phyloP scores from a whole-genome alignment of 768 basidiomycete genomes.

The Termitomyces sp. region DNA sequence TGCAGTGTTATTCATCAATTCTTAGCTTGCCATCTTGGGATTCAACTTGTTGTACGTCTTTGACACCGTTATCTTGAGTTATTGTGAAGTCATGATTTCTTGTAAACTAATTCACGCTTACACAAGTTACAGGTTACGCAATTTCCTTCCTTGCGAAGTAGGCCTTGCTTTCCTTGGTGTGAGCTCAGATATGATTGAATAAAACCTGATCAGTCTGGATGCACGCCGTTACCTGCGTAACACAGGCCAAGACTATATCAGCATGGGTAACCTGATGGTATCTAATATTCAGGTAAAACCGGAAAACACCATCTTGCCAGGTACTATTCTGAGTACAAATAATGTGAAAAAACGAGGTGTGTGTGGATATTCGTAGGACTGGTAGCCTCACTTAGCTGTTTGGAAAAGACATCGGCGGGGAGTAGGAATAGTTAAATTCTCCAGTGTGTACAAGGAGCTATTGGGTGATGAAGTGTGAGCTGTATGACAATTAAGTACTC shows the following conservation, averaged over 20 bases:
- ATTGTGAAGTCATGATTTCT: neutral
- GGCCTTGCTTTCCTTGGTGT: neutral
- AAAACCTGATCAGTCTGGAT: neutral
- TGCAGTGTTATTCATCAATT: neutral
- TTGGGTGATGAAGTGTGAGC: too few species aligned
- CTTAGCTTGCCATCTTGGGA: neutral
- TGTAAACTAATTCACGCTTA: neutral
- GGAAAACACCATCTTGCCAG: neutral
- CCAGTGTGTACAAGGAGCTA: too few species aligned
- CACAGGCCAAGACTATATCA: neutral
- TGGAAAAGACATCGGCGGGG: too few species aligned
- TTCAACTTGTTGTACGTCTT: neutral
- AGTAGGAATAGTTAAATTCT: too few species aligned
- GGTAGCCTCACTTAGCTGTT: too few species aligned
- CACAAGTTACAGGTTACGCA: neutral
- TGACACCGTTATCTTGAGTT: neutral
- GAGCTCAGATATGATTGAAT: neutral
- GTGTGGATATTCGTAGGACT: too few species aligned
- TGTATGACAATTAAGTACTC: too few species aligned
- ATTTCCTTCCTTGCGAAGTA: slow-evolving; percentile 2
- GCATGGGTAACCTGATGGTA: neutral
- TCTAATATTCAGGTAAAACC: neutral
- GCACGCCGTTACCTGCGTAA: neutral
- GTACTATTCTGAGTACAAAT: too few species aligned
- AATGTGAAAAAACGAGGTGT: too few species aligned